Evolutionary conservation across 192 early-diverging fungal genomes (phyloP), one percentile per base, ranked within the genome.

Genomic region (Dimargaris cristalligena): DNA sequence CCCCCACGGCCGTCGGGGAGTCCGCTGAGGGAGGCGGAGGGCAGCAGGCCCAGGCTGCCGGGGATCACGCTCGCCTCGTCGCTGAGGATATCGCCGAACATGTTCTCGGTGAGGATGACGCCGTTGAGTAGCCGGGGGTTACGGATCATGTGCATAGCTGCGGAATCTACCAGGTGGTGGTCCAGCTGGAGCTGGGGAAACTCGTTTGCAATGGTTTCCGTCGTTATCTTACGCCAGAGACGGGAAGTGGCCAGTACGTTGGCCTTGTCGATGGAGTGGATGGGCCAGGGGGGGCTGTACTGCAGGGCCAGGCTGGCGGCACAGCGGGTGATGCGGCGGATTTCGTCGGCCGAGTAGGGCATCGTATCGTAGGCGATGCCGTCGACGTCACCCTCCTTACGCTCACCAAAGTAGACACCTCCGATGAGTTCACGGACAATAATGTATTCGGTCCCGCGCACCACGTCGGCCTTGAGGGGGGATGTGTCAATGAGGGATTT

Each of bases 51-150:
- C 56, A 99, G 78, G 31, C 81, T 85, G 33, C 92, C 94, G 18
- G 89, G 90, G 66, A 99, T 99, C 44, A 99, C 91, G 22, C 82
- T 86, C 2, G 91, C 87, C 70, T 99, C 95, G 67, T 99, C 95
- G 26, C 82, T 83, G 52, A 98, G 76, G 67, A 99, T 96, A 64
- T 99, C 95, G 62, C 95, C 95, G 86, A 98, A 98, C 91, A 99
- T 93, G 77, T 99, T 99, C 67, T 97, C 95, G 20, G 93, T 99
- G 60, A 99, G 73, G 33, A 99, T 80, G 48, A 99, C 80, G 60
- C 95, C 95, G 71, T 99, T 99, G 41, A 99, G 74, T 41, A 74
- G 77, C 20, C 77, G 78, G 23, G 93, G 95, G 77, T 82, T 88
- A 71, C 84, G 85, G 62, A 99, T 83, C 80, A 99, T 87, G 63